These are phyloP conservation scores for Drosera capensis DNA, from an alignment of 148 eudicot genomes.

Conservation along the genomic window DNA sequence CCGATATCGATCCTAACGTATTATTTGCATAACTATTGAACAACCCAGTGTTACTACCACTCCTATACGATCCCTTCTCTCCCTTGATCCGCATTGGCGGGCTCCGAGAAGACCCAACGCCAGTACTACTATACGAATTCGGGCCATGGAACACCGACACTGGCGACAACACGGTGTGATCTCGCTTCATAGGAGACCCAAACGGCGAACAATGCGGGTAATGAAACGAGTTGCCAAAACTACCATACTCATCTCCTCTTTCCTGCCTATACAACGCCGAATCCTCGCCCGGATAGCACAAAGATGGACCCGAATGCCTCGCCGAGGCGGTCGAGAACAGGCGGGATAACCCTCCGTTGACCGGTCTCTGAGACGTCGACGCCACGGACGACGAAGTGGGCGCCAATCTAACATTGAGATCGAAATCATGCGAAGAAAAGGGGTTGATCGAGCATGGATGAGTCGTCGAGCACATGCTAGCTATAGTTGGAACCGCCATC, in stretches of 20 bases:
- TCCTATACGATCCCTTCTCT: constrained; percentile 23
- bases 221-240: constrained; percentile 35
- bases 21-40: constrained; percentile 49
- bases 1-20: constrained; percentile 40
- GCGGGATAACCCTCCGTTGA: constrained; percentile 49
- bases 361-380: constrained; percentile 31
- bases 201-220: constrained; percentile 19
- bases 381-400: constrained; percentile 37
- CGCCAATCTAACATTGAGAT: constrained; percentile 30
- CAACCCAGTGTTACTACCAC: constrained; percentile 21
- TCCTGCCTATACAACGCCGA: constrained; percentile 23
- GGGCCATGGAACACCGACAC: constrained; percentile 68
- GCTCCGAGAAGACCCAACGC: constrained; percentile 27
- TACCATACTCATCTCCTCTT: constrained; percentile 18
- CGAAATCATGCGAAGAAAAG: constrained; percentile 49
- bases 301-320: constrained; percentile 24
- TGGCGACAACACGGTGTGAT: constrained; percentile 83
- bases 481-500: constrained; percentile 85
- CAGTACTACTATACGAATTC: constrained; percentile 24
- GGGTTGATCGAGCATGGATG: constrained; percentile 42
- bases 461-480: constrained; percentile 49
- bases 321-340: constrained; percentile 25
- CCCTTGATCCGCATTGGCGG: constrained; percentile 23
- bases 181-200: constrained; percentile 39
- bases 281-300: constrained; percentile 31